Conservation (phyloP, 1,284 basidiomycete genomes). For the Coniferiporia sulphurascens region DNA sequence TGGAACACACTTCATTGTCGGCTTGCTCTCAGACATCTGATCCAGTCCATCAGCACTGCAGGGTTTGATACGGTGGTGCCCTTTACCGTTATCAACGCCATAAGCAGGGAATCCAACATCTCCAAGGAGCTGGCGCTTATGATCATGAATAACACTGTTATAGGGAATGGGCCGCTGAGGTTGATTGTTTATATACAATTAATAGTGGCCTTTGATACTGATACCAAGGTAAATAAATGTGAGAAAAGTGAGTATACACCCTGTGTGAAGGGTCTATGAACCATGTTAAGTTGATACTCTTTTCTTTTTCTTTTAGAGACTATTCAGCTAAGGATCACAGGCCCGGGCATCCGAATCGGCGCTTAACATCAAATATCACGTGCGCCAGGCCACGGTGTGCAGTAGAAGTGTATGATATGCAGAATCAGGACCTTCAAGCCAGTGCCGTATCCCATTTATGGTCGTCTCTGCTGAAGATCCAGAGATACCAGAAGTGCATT, state of each 20-base stretch:
- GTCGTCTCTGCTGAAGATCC: too few species aligned
- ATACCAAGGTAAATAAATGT: background rate
- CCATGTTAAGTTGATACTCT: too few species aligned
- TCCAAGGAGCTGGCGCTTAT: conserved; percentile 18
- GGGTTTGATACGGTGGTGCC: conserved; percentile 31
- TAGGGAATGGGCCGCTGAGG: background rate
- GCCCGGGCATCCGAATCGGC: too few species aligned
- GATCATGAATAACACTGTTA: background rate
- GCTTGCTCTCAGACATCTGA: conserved; percentile 38
- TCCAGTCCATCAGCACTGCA: conserved; percentile 37
- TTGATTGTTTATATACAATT: background rate
- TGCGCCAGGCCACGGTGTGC: too few species aligned
- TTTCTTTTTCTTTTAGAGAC: too few species aligned
- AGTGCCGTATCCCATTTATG: too few species aligned
- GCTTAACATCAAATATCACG: too few species aligned
- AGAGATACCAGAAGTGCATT: too few species aligned
- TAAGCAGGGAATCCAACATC: conserved; percentile 35
- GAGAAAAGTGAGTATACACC: background rate
- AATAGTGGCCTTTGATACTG: background rate
- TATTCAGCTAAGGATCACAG: too few species aligned
- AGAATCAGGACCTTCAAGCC: too few species aligned
- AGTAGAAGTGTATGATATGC: too few species aligned
- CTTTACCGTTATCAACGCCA: conserved; percentile 39
- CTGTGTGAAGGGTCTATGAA: too few species aligned
- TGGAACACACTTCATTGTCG: conserved; percentile 35